Base-by-base conservation (phyloP, 2,329 filamentous ascomycete species). In the Coniochaeta sp. region DNA sequence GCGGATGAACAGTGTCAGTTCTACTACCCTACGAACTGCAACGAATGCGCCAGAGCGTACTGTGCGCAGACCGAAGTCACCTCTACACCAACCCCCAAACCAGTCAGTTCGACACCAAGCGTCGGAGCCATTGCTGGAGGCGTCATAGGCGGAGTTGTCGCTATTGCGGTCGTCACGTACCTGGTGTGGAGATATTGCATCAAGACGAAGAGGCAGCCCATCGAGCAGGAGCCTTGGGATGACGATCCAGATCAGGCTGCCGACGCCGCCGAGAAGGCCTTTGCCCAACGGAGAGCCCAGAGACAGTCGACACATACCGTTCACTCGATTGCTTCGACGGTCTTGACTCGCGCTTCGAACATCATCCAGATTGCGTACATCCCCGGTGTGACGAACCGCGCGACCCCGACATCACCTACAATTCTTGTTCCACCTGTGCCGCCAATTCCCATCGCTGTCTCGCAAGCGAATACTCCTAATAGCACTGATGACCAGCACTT, bases 301-400 rank as follows among this genome's bases (percentile, higher is more conserved):
- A 82, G 92, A 67, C 84, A 89, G 60, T 95, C 93, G 12, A 90
- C 90, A 52, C 87, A 95, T 71, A 90, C 90, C n/a, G 88, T 93
- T 59, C 84, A 89, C 69, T 98, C 93, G 14, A 91, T 99, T 71
- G 95, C 95, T 17, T 97, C 93, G 11, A 98, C 93, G 28, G 92
- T 98, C 62, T 84, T 97, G 62, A 98, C 95, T 19, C 88, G 95
- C 63, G 95, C 95, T 57, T 98, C 95, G 69, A 99, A 99, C 78
- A 93, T 99, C 72, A 99, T 99, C 69, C 95, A 98, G 76, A 99
- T 99, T 75, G 95, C 95, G 60, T 99, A 98, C 74, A 98, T 99
- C 66, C 95, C 95, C 16, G 95, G 95, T 62, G 93, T 98, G 68
- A 97, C 91, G 62, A 97, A 97, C 76, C 86, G 93, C 66, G 92